Evolutionary conservation across 495 filamentous ascomycete genomes (phyloP), one percentile per base, ranked within the genome.

Genomic region (Tuber magnatum): DNA sequence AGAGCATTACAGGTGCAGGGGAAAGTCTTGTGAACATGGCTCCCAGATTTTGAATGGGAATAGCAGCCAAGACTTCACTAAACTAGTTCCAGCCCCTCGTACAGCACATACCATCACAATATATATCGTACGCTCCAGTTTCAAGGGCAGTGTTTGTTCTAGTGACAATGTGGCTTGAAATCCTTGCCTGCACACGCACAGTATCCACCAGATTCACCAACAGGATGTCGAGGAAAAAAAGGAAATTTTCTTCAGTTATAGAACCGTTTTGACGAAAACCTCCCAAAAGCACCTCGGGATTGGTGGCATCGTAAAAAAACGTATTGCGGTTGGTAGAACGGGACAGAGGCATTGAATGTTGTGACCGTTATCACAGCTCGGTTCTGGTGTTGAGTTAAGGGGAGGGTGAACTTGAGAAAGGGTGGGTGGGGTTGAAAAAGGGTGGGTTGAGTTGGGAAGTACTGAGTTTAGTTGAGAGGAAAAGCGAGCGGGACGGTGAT

Each of bases 71-170:
- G 48, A 56, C 48, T 28, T 56, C 48, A 56, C 48, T 28, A 0
- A 1, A 56, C 48, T 28, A n/a, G 22, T 56, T 56, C 48, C 9
- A 3, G 24, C 72, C 42, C 42, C 68, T 32, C 70, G 61, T 43
- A 35, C 43, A 73, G 10, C 41, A 74, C 76, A 44, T 78, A 78
- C 76, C 51, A 32, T 72, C 71, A 46, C 69, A 73, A 75, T 78
- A 76, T 39, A 78, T 38, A 72, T 76, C 76, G 51, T 73, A 78
- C 22, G 38, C 51, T 48, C 73, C 70, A 22, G 6, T 40, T 48
- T 35, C 16, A n/a, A 78, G 73, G 40, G 42, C 0, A 43, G 40
- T 70, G 43, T 78, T 68, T 20, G 9, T 76, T 70, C 22, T 43
- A 70, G 70, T 10, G 42, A 78, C 73, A 28, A 75, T 71, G 12